phyloP scores from a whole-genome alignment of 495 filamentous ascomycete genomes.

The Sordaria brevicollis region DNA sequence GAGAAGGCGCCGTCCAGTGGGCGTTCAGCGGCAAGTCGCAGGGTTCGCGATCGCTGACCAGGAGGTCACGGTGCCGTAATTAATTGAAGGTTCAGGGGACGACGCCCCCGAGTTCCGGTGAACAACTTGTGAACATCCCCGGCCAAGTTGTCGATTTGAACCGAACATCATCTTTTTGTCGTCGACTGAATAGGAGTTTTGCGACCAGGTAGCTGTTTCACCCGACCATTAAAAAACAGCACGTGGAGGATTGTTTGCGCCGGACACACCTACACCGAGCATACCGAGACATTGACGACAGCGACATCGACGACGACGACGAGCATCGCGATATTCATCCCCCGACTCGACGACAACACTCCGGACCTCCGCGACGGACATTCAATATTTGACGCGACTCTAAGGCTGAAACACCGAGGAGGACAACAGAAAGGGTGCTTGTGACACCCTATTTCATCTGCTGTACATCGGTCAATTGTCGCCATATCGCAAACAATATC shows the following conservation, averaged over 20 bases:
- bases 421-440: background rate
- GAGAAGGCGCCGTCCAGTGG: background rate
- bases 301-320: background rate
- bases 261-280: background rate
- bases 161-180: background rate
- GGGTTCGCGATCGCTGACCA: background rate
- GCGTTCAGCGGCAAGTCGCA: background rate
- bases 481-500: background rate
- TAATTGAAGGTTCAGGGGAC: background rate
- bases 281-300: background rate
- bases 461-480: background rate
- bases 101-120: background rate
- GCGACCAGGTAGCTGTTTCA: background rate
- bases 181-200: background rate
- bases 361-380: background rate
- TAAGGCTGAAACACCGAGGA: background rate
- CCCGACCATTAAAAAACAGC: background rate
- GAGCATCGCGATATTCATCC: background rate
- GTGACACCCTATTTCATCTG: background rate
- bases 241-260: background rate
- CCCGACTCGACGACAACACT: background rate
- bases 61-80: background rate
- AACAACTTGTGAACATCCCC: background rate
- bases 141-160: background rate
- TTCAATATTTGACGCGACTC: background rate